Percentiles rank a stretch among this genome's conserved stretches.
These are phyloP conservation scores for Lathyrus tuberosus DNA, from an alignment of 306 rosid genomes.

Conservation along the genomic window DNA sequence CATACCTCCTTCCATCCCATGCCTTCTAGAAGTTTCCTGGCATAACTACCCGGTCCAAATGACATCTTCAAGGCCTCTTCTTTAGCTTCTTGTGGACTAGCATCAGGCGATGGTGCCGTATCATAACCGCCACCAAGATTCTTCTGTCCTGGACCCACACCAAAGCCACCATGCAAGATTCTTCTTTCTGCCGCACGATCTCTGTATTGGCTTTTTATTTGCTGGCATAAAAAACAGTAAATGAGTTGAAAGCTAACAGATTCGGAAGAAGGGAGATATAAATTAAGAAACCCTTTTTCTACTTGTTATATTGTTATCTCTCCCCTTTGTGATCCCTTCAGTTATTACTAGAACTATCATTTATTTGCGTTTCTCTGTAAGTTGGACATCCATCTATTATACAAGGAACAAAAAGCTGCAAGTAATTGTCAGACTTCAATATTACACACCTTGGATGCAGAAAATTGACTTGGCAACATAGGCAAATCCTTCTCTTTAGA, in stretches of 20 bases:
- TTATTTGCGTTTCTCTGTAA: neutral
- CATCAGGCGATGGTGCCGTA: constrained; percentile 42
- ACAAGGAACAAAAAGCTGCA: constrained; percentile 13
- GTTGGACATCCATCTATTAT: constrained; percentile 24
- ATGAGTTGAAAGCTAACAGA: constrained; percentile 28
- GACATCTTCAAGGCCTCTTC: constrained; percentile 76
- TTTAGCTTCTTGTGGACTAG: constrained; percentile 57
- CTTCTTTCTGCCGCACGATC: constrained; percentile 95
- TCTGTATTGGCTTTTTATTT: constrained; percentile 54
- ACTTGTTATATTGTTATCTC: too few species aligned
- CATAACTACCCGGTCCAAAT: constrained; percentile 84
- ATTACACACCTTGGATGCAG: constrained; percentile 54
- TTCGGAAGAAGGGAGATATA: neutral
- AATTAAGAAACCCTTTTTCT: too few species aligned
- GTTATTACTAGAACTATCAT: neutral
- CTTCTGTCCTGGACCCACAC: constrained; percentile 90
- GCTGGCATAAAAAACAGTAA: constrained; percentile 49
- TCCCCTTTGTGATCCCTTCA: too few species aligned
- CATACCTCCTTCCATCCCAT: constrained; percentile 99
- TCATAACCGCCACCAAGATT: constrained; percentile 40
- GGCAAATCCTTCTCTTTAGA: constrained; percentile 40
- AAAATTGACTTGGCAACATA: constrained; percentile 39
- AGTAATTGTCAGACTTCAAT: constrained; percentile 8
- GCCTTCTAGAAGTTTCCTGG: constrained; percentile 63
- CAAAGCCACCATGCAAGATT: constrained; percentile 75